Evolutionary conservation across 768 basidiomycete species (phyloP), one percentile per base, ranked within the genome.

Genomic region (Lentinula boryana): DNA sequence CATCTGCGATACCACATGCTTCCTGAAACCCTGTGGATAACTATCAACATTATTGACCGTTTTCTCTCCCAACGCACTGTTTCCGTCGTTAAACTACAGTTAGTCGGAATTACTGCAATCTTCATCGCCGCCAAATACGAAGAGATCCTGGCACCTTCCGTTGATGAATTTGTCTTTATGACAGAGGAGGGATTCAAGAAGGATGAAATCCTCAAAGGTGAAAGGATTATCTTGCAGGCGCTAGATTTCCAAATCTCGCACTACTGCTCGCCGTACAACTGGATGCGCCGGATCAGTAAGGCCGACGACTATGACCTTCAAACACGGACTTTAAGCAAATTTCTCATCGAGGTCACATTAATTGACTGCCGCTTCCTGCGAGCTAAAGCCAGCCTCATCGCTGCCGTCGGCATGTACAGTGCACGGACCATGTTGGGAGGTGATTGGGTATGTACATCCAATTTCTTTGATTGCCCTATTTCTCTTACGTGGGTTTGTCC

Each of bases 41-140:
- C 96, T 44, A 84, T 99, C 80, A 99, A 98, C 78, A 88, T 99
- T 63, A 84, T 96, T 64, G 93, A 96, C 70, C 89, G 93, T 63
- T 95, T 96, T 81, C 80, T 96, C 53, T 91, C 89, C 55, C 87
- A 88, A 68, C 87, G 93, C 35, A 86, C 92, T 60, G 93, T 96
- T 16, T 92, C 90, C 3, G 77, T 95, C 43, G 84, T 91, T 68
- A 96, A 95, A 76, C 85, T 96, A 53, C 93, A 96, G 75, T 88
- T 99, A 31, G 97, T 99, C 60, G 97, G 97, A 31, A 91, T 99
- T 63, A 97, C 95, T 0, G 96, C 97, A 52, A 95, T 99, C 91
- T 98, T 98, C 79, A 89, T 99, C 66, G 97, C 97, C 0, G 89
- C 94, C 61, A 99, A 99, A 75, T 99, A 98, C 77, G 97, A 99